These are phyloP conservation scores for Kandelia obovata DNA, from an alignment of 345 rosid genomes.

Conservation along the genomic window DNA sequence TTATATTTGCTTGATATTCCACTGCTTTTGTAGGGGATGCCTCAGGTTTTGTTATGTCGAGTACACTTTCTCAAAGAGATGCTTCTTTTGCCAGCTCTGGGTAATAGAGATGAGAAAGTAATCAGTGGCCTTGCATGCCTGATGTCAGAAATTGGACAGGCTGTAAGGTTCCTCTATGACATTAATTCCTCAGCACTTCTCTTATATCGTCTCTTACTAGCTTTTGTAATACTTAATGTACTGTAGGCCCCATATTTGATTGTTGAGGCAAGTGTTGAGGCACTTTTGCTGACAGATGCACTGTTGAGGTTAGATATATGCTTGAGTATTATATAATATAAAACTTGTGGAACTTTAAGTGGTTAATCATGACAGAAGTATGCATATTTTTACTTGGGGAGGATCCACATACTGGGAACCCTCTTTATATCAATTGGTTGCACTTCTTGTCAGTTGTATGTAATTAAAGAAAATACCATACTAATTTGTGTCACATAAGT, in stretches of 20 bases:
- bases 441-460: no score
- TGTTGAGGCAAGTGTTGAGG: constrained; percentile 79
- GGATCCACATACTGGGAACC: no score
- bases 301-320: constrained; percentile 59
- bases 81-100: constrained; percentile 75
- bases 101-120: constrained; percentile 64
- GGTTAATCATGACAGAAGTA: no score
- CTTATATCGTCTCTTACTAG: constrained; percentile 3
- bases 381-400: no score
- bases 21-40: constrained; percentile 66
- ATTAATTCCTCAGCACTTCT: constrained; percentile 4
- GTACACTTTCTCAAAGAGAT: constrained; percentile 72
- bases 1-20: constrained; percentile 11
- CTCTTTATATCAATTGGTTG: no score
- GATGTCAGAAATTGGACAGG: constrained; percentile 95
- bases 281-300: constrained; percentile 66
- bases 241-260: constrained; percentile 82
- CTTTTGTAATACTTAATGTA: constrained; percentile 17
- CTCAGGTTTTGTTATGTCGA: constrained; percentile 71
- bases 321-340: background rate
- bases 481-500: no score
- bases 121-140: constrained; percentile 82
- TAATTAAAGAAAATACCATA: no score
- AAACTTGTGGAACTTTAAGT: no score
- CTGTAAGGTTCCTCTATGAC: constrained; percentile 50